Conservation (phyloP, 2,329 filamentous ascomycete genomes). For the Daldinia eschscholtzii region DNA sequence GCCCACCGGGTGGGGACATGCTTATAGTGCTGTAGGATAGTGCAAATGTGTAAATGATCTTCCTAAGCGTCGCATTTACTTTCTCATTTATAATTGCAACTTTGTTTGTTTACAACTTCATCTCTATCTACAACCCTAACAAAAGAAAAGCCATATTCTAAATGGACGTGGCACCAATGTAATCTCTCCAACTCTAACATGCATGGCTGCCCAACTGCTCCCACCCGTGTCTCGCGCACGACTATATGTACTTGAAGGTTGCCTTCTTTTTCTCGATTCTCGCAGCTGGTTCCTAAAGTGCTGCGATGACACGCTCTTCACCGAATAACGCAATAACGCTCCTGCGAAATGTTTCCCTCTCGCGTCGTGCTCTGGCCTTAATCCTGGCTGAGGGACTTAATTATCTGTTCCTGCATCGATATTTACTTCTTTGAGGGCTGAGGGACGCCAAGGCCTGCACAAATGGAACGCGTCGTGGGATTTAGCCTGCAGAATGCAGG, state of each 20-base stretch:
- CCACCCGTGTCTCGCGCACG: slow-evolving; percentile 29
- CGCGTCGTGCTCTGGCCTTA: slow-evolving; percentile 22
- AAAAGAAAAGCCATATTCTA: slow-evolving; percentile 16
- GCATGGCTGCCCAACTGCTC: slow-evolving; percentile 44
- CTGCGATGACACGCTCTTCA: slow-evolving; percentile 35
- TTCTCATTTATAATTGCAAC: slow-evolving; percentile 1
- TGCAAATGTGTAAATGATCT: not conserved
- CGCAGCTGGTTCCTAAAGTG: slow-evolving; percentile 25
- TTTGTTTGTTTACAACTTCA: slow-evolving; percentile 10
- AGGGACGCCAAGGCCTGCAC: slow-evolving; percentile 25
- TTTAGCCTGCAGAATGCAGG: slow-evolving; percentile 26
- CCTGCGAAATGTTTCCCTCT: slow-evolving; percentile 18
- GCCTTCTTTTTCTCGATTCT: slow-evolving; percentile 36
- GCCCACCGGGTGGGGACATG: not conserved
- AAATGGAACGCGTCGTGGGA: slow-evolving; percentile 28
- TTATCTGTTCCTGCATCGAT: slow-evolving; percentile 32
- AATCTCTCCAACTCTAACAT: slow-evolving; percentile 31
- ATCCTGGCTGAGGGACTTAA: slow-evolving; percentile 21
- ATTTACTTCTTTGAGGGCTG: slow-evolving; percentile 20
- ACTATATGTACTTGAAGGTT: slow-evolving; percentile 43
- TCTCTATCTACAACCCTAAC: slow-evolving; percentile 9
- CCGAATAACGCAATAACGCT: slow-evolving; percentile 34
- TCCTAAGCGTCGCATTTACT: not conserved
- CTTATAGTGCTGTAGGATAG: too few species aligned
- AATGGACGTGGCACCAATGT: slow-evolving; percentile 39